phyloP scores from a whole-genome alignment of 2,329 filamentous ascomycete genomes.

The Neobulgaria alba region DNA sequence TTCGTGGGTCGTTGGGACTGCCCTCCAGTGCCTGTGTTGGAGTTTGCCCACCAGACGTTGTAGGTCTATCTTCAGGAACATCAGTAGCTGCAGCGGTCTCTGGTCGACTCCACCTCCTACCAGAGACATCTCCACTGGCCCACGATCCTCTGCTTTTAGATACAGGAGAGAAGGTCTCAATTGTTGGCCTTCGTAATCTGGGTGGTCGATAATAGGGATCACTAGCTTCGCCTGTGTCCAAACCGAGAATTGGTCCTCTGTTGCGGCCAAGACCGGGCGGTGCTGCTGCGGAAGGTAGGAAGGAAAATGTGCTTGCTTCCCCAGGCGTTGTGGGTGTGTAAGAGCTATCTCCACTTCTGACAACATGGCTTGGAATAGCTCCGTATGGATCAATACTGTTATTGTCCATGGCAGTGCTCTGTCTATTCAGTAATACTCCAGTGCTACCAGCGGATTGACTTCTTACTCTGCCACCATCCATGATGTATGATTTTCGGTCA shows the following conservation, averaged over 20 bases:
- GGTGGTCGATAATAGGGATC: conserved; percentile 90
- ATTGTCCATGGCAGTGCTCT: conserved; percentile 46
- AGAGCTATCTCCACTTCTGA: conserved; percentile 51
- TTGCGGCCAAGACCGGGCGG: conserved; percentile 18
- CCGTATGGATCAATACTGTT: conserved; percentile 37
- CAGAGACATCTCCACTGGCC: conserved; percentile 38
- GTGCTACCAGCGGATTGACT: conserved; percentile 55
- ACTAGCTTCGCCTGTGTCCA: conserved; percentile 42
- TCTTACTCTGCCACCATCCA: conserved; percentile 41
- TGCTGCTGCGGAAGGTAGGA: conserved; percentile 42
- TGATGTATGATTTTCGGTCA: conserved; percentile 53
- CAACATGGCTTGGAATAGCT: conserved; percentile 32
- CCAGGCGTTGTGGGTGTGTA: conserved; percentile 67
- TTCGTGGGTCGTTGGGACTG: conserved; percentile 17
- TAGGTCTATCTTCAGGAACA: conserved; percentile 32
- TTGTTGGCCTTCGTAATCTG: conserved; percentile 56
- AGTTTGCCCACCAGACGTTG: conserved; percentile 33
- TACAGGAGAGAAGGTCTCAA: conserved; percentile 37
- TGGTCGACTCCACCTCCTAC: conserved; percentile 30
- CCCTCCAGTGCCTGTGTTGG: conserved; percentile 39
- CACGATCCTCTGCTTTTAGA: conserved; percentile 36
- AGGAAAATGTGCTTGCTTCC: conserved; percentile 64
- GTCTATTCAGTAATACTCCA: conserved; percentile 48
- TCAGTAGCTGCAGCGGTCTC: conserved; percentile 31
- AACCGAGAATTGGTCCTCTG: conserved; percentile 35